Evolutionary conservation across 1,284 basidiomycete genomes (phyloP), one percentile per base, ranked within the genome.

Genomic region (Boletus semigastroideus): DNA sequence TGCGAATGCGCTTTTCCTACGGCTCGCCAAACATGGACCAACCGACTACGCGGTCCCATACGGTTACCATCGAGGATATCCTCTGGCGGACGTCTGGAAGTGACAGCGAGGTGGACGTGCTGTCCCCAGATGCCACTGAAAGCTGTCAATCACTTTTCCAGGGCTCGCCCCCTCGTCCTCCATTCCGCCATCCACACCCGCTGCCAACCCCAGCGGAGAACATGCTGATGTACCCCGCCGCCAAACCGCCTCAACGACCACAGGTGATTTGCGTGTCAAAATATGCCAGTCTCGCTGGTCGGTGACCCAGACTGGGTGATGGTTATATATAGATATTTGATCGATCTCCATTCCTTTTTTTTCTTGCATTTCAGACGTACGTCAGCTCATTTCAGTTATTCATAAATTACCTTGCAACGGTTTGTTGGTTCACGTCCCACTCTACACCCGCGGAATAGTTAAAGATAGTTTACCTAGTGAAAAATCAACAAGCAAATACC

Each of bases 191-290:
- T 54, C 62, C 73, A 20, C 64, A 77, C 55, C 80, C 80, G 13
- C 69, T 82, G n/a, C 80, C 80, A 16, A 78, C 76, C 57, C 76
- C 78, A 16, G 64, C 76, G n/a, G 69, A 72, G 33, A 67, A 76
- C 40, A 82, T 81, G 79, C 53, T 73, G 44, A 52, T 63, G 48
- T 60, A 53, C 53, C 56, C 59, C 22, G 51, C 52, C 12, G 13
- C 31, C 13, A 65, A 63, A 33, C 16, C 38, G 8, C 30, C 19
- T 12, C 63, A 46, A 42, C 53, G 34, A 28, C 50, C 53, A 34
- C 53, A n/a, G 36, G 37, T 55, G 34, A 46, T 71, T 20, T 51
- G 58, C 17, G 66, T 75, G 1, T 64, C 71, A 8, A 62, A 64
- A 47, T 56, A 66, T 38, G 68, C 69, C 20, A 66, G 60, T 43